Percentiles rank a stretch among this genome's conserved stretches.
Conservation (phyloP, 108 stramenopile species). For the Mediolabrus comicus region DNA sequence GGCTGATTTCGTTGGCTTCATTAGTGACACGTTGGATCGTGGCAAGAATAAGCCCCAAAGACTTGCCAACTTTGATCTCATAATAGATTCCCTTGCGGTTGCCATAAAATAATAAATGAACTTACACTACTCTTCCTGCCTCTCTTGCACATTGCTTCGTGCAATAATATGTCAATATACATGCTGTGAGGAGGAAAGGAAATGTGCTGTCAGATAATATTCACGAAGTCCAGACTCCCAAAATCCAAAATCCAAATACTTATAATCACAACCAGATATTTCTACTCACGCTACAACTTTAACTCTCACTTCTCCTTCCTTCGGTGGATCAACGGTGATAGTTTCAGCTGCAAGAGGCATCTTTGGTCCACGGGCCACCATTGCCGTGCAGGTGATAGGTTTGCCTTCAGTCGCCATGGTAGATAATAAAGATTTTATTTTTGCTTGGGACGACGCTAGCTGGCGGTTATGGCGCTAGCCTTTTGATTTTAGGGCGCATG, state of each 20-base stretch:
- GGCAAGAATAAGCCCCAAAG: constrained; percentile 13
- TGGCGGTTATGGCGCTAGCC: too few species aligned
- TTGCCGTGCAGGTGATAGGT: constrained; percentile 86
- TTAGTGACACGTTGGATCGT: constrained; percentile 10
- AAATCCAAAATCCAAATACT: not conserved
- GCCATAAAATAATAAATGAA: not conserved
- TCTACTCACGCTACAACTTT: constrained; percentile 68
- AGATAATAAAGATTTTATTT: not conserved
- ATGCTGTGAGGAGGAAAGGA: not conserved
- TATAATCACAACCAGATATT: constrained; percentile 20
- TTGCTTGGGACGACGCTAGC: too few species aligned
- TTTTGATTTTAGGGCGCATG: too few species aligned
- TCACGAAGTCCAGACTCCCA: not conserved
- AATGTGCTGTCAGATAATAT: not conserved
- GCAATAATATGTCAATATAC: too few species aligned
- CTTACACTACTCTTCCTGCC: too few species aligned
- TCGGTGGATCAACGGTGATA: constrained; percentile 90
- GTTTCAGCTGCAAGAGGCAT: constrained; percentile 75
- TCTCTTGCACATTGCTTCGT: too few species aligned
- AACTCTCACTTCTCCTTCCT: constrained; percentile 70
- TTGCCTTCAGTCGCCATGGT: constrained; percentile 55
- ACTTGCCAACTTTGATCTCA: constrained; percentile 8
- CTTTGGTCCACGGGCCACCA: constrained; percentile 81
- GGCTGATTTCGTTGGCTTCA: constrained; percentile 5
- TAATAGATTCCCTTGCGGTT: not conserved